Base-by-base conservation (phyloP, 2,329 filamentous ascomycete species). In the Epichloe aotearoae region DNA sequence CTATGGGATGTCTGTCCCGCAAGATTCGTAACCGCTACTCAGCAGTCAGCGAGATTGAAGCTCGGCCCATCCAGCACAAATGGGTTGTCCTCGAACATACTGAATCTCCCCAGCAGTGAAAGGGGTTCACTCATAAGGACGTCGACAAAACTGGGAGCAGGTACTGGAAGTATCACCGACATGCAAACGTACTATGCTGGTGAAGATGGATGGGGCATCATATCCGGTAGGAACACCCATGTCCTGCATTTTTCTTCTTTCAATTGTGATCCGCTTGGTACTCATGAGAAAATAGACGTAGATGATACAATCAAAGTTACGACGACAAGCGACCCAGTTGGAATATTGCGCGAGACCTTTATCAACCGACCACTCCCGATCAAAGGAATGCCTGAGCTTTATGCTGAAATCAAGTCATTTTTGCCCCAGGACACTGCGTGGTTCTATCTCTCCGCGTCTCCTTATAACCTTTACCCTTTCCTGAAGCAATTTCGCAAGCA, bases 291-390 rank as follows among this genome's bases (percentile, higher is more conserved):
- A 11, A 36, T 46, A 83, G 91, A 97, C 60, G 80, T 97, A 57
- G 93, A 97, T 62, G 91, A 97, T 67, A 95, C 90, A 0, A 95
- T 97, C 72, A 96, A 97, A 68, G 72, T 90, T 57, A 96, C 91
- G 0, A 75, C 86, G 64, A 95, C 91, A 0, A 80, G 83, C 42
- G 84, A 87, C 47, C 83, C 88, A 0, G 75, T 85, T 7, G 88
- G 88, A 3, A 91, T 96, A 59, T 72, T 97, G 5, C 77, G 80
- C 45, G 84, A 84, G 48, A 97, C 91, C 0, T 96, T 97, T 61
- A 79, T 86, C 45, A 84, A 90, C 47, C 72, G 80, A 15, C 84
- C 89, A 0, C 71, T 75, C 14, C 80, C 87, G 0, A 80, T 91
- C 14, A 61, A 74, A 0, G 88, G 87, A 46, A 96, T 96, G 88